Evolutionary conservation across 805 yeast species (phyloP), one percentile per base, ranked within the genome.

Genomic region (Crinitomyces ghanaensis): DNA sequence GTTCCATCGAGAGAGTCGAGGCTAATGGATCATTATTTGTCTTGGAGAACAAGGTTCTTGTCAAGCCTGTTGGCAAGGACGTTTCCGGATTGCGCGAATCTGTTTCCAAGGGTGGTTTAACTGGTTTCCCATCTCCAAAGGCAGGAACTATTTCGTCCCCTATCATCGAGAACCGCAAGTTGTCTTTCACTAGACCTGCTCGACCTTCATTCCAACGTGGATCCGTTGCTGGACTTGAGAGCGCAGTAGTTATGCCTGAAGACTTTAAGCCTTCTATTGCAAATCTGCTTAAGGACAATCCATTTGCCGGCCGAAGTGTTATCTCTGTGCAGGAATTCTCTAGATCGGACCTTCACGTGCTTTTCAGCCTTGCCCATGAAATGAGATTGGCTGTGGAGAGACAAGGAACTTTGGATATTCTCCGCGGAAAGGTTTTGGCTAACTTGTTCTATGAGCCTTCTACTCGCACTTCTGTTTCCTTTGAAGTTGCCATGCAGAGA

Each of bases 401-500:
- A 64, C 80, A 77, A 52, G 98, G 98, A 50, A 93, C 84, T 35
- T 66, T 91, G 54, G 95, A 88, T 58, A 61, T 91, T 41, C 72
- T 91, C 64, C 73, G 77, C 58, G 95, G 97, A 39, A 77, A 93
- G 51, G 75, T 91, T 36, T 68, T 91, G 51, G 83, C 95, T 30
- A 93, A 97, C 7, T 77, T 91, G 67, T 91, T 91, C 68, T 91
- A 85, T 60, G 99, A 91, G 66, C 98, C 99, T 47, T 84, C 95
- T 4, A 93, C 99, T 25, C 74, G 99, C 63, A 91, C 99, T 21
- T 74, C 93, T 13, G 76, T 96, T 15, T 91, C 97, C 1, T 93
- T 93, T 57, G 95, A 91, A 58, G 95, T 95, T 49, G 99, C 99
- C 40, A 91, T 91, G 98, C 97, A 91, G 68, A 81, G 99, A 65